Evolutionary conservation across 768 basidiomycete genomes (phyloP), one percentile per base, ranked within the genome.

Genomic region (Lactarius trivialis): DNA sequence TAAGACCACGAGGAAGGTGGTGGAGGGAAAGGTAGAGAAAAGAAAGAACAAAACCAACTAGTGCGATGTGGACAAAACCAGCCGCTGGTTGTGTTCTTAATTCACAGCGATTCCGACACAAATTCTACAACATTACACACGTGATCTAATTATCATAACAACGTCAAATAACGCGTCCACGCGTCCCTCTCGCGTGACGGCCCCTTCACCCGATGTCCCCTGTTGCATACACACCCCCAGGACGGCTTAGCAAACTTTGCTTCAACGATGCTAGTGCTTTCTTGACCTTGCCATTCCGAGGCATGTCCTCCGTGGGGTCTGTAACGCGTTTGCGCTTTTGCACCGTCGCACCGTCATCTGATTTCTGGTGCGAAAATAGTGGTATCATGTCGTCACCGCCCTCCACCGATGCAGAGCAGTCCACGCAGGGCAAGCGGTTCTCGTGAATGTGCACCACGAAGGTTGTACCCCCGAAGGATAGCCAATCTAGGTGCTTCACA

Each of bases 361-460:
- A 14, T 24, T 37, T 60, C 21, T 59, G 60, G 49, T 65, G 69
- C 56, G 77, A 72, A 69, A 84, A 86, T 15, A 91, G 74, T 0
- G 87, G 82, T 34, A 91, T 82, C 65, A 86, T 82, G 66, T 81
- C 77, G 45, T 75, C 72, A 19, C 14, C 39, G 11, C 50, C 61
- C n/a, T 63, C 45, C 33, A 70, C 77, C n/a, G 72, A 74, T 21
- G 79, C 76, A 3, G 81, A 77, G 69, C 90, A 92, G 7, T 79
- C 79, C 36, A 74, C 71, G 70, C 90, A 92, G 3, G 87, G 84
- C n/a, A 78, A 72, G 32, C 76, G 76, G 60, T 82, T 78, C 39
- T 76, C 75, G 71, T 92, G 90, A 60, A 89, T 79, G 69, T 92
- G 90, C 33, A 86, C 78, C 39, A 79, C 67, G 70, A 92, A 89